These are phyloP conservation scores for Fraxinus floribunda DNA, from an alignment of 305 asterid genomes.

Conservation along the genomic window DNA sequence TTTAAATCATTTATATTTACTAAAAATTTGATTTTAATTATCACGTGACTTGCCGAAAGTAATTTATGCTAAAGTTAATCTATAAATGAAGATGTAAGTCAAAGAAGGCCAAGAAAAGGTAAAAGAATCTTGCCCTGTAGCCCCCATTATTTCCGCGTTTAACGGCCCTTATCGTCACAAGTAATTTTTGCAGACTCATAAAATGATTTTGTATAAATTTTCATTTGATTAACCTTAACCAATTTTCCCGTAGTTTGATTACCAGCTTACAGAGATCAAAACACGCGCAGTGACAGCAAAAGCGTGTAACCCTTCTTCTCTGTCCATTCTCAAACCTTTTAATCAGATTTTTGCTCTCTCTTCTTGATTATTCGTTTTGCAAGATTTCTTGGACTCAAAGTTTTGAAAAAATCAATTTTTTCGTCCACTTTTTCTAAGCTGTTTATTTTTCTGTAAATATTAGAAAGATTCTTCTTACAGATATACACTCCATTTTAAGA, in stretches of 20 bases:
- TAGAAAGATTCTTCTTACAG: background rate
- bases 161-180: background rate
- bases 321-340: background rate
- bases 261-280: background rate
- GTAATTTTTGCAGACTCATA: background rate
- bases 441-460: background rate
- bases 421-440: background rate
- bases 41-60: background rate
- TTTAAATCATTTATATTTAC: too few relatives aligned
- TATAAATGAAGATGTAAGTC: background rate
- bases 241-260: background rate
- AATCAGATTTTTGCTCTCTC: background rate
- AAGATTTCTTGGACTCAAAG: background rate
- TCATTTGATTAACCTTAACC: background rate
- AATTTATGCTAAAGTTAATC: background rate
- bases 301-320: background rate
- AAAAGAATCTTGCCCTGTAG: background rate
- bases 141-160: background rate
- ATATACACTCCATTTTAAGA: constrained; percentile 8
- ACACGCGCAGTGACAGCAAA: background rate
- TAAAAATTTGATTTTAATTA: too few relatives aligned
- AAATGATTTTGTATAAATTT: background rate
- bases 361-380: background rate
- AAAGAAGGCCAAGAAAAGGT: background rate
- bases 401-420: background rate